These are phyloP conservation scores for Boletellus sp. DNA, from an alignment of 768 basidiomycete genomes.

Conservation along the genomic window DNA sequence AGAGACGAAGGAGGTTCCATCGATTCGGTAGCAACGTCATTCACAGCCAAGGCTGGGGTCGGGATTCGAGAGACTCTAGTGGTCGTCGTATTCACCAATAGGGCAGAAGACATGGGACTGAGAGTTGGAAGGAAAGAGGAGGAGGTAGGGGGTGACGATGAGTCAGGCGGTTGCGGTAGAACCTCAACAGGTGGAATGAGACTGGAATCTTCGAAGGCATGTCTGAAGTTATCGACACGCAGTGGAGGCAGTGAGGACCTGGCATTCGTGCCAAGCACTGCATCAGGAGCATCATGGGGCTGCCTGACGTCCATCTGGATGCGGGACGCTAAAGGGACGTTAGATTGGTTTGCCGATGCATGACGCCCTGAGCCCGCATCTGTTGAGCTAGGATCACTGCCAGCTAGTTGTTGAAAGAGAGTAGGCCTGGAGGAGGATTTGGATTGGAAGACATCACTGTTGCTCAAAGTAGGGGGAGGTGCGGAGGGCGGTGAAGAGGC, in stretches of 20 bases:
- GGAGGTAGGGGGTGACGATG: slow-evolving; percentile 15
- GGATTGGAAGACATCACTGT: not conserved
- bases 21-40: not conserved
- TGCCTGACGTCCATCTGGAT: slow-evolving; percentile 16
- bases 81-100: not conserved
- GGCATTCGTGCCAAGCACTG: not conserved
- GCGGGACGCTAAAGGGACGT: slow-evolving; percentile 22
- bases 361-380: not conserved
- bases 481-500: slow-evolving; percentile 20
- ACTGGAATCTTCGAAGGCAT: not conserved
- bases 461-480: slow-evolving; percentile 1
- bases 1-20: not conserved
- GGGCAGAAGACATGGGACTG: not conserved
- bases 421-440: slow-evolving; percentile 18
- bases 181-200: slow-evolving; percentile 34
- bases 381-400: not conserved
- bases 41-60: not conserved
- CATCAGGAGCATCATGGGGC: not conserved
- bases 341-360: slow-evolving; percentile 6
- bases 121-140: slow-evolving; percentile 3
- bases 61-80: not conserved
- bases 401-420: slow-evolving; percentile 21
- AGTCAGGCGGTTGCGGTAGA: slow-evolving; percentile 16
- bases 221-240: not conserved
- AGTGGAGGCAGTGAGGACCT: not conserved